Evolutionary conservation across 306 rosid species (phyloP), one percentile per base, ranked within the genome.

Genomic region (apple (Malus domestica)): DNA sequence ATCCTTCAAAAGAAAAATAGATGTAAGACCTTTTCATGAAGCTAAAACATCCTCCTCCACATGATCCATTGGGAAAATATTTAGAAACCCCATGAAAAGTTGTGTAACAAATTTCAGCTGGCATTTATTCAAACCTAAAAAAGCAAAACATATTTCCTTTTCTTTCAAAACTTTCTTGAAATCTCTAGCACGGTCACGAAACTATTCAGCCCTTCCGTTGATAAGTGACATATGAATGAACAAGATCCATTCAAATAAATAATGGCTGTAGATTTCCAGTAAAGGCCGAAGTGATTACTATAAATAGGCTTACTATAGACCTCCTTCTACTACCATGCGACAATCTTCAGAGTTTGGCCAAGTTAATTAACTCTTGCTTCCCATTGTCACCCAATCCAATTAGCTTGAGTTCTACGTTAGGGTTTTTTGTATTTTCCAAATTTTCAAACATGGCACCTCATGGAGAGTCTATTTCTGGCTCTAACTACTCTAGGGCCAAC

Each of bases 361-460:
- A 72, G 19, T 70, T 70, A 46, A 5, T 16, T 49, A 15, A 49
- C 20, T 49, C 55, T 49, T 49, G 55, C 38, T 49, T 29, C 38
- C 67, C 67, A 61, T 14, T 61, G 16, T 8, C 59, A 16, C n/a
- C 7, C 40, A 25, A 70, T 49, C 61, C 40, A 54, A 14, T 72
- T 72, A 32, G 3, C 32, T 33, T 54, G 1, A 29, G 6, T 35
- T 20, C 44, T 33, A 10, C 8, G 18, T 66, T 66, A 35, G 49
- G 70, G 29, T 35, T 20, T 10, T 12, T 15, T 14, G 19, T 11
- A 25, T 62, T 22, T 27, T 4, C n/a, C 49, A 33, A 52, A 22
- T 20, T 54, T 18, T 40, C 25, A 35, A 14, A 42, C 2, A 89
- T 95, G 99, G 97, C 97, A 80, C 97, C 99, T 1, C 91, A 85